Conservation (phyloP, 495 filamentous ascomycete genomes). For the Astrothelium macrocarpum region DNA sequence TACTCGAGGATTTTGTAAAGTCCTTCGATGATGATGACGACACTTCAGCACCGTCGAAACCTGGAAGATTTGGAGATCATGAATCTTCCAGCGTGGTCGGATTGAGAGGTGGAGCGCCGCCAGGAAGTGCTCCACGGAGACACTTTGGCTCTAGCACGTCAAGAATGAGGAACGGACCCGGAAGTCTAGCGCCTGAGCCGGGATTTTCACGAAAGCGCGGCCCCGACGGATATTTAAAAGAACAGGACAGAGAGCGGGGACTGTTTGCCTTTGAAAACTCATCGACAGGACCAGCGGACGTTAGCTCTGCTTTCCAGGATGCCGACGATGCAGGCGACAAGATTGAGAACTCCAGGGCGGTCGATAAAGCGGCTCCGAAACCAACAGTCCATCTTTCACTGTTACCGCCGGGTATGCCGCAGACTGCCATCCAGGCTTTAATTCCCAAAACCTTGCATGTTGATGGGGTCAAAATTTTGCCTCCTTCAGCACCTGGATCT, state of each 20-base stretch:
- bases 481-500: conserved; percentile 44
- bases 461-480: conserved; percentile 69
- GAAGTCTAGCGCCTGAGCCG: conserved; percentile 60
- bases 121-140: conserved; percentile 16
- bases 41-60: conserved; percentile 28
- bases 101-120: conserved; percentile 23
- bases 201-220: conserved; percentile 42
- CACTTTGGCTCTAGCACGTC: conserved; percentile 19
- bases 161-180: conserved; percentile 56
- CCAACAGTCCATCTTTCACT: conserved; percentile 73
- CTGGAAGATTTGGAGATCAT: conserved; percentile 27
- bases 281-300: conserved; percentile 28
- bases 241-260: conserved; percentile 35
- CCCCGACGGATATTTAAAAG: conserved; percentile 41
- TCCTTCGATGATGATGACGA: conserved; percentile 69
- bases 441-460: conserved; percentile 59
- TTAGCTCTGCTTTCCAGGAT: conserved; percentile 40
- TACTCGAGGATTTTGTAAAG: conserved; percentile 83
- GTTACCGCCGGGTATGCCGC: conserved; percentile 55
- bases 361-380: conserved; percentile 68
- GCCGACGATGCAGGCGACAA: conserved; percentile 41
- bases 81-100: conserved; percentile 34
- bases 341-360: conserved; percentile 39
- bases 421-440: conserved; percentile 61
- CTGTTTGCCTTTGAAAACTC: conserved; percentile 50